Conservation (phyloP, 2,329 filamentous ascomycete genomes). For the Leptographium wingfieldii region DNA sequence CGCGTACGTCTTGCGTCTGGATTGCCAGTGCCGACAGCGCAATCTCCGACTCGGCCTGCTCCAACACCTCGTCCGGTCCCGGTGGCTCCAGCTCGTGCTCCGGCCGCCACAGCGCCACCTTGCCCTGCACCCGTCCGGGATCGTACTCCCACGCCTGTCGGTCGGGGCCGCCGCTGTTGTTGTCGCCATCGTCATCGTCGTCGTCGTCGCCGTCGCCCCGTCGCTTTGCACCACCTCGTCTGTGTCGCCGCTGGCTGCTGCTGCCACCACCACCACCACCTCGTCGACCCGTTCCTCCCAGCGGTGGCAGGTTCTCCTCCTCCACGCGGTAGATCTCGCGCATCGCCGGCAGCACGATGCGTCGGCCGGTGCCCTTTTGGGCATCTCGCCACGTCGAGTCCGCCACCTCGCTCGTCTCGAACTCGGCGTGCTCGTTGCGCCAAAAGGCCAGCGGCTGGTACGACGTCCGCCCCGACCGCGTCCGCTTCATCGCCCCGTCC, state of each 20-base stretch:
- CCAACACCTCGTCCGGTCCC: conserved; percentile 39
- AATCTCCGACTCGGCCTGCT: conserved; percentile 40
- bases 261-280: conserved; percentile 14
- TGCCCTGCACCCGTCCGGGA: conserved; percentile 50
- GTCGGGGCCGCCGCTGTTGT: conserved; percentile 30
- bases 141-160: conserved; percentile 60
- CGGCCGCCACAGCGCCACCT: conserved; percentile 51
- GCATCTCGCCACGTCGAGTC: conserved; percentile 23
- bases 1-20: conserved; percentile 43
- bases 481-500: conserved; percentile 40
- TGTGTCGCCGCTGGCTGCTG: conserved; percentile 3
- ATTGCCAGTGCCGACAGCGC: conserved; percentile 44
- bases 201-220: conserved; percentile 7
- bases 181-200: conserved; percentile 19
- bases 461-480: conserved; percentile 66
- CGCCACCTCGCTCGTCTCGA: conserved; percentile 44
- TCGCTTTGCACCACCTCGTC: neutral
- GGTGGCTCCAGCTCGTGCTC: conserved; percentile 42
- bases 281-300: conserved; percentile 11
- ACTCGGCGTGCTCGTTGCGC: conserved; percentile 70
- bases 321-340: conserved; percentile 69
- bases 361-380: conserved; percentile 19
- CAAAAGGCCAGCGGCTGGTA: conserved; percentile 73
- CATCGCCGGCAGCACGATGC: conserved; percentile 55
- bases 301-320: conserved; percentile 35